These are phyloP conservation scores for Hippophae tibetana DNA, from an alignment of 306 rosid genomes.

Conservation along the genomic window DNA sequence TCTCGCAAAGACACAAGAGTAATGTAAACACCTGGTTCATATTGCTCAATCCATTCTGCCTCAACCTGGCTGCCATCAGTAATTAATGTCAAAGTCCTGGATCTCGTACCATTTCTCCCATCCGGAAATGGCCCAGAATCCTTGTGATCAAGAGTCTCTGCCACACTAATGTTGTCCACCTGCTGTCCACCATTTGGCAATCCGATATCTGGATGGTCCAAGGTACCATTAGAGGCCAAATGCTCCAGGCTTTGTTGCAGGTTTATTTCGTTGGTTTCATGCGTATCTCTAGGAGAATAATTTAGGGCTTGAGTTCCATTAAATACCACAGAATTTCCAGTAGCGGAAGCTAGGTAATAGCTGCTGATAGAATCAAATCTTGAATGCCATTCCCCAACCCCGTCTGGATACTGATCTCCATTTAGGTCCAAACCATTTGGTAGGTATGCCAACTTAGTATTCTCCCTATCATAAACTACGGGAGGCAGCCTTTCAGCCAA, in stretches of 20 bases:
- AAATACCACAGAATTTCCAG: constrained; percentile 34
- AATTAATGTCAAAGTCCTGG: constrained; percentile 30
- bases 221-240: constrained; percentile 33
- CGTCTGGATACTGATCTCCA: constrained; percentile 39
- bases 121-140: constrained; percentile 52
- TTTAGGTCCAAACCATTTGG: constrained; percentile 64
- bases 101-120: constrained; percentile 40
- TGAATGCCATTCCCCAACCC: constrained; percentile 43
- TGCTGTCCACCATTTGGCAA: constrained; percentile 42
- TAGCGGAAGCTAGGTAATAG: constrained; percentile 50
- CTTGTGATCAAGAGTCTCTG: constrained; percentile 48
- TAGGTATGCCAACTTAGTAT: constrained; percentile 40
- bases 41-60: constrained; percentile 96
- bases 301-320: constrained; percentile 28
- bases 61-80: constrained; percentile 50
- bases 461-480: constrained; percentile 58
- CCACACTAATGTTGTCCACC: constrained; percentile 33
- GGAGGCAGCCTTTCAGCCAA: constrained; percentile 88
- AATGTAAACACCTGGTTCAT: constrained; percentile 94
- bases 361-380: constrained; percentile 55
- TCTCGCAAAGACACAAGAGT: constrained; percentile 83
- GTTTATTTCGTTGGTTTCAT: constrained; percentile 37
- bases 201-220: constrained; percentile 26
- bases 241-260: constrained; percentile 28
- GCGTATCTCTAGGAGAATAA: constrained; percentile 30